Evolutionary conservation across 192 early-diverging fungal species (phyloP).

Genomic region (Entrophospora sp.): DNA sequence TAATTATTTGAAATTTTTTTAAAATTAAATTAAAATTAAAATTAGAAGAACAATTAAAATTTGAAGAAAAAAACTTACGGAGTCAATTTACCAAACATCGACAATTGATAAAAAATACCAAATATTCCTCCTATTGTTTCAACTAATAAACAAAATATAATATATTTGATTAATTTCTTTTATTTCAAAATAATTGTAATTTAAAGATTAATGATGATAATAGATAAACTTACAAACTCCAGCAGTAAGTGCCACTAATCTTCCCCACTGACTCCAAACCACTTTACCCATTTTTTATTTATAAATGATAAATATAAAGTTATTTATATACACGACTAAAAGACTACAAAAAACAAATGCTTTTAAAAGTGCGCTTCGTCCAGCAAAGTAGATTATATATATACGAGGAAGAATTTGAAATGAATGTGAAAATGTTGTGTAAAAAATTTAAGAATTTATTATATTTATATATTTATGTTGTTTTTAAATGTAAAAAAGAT

Average conservation of each 20-base stretch:
- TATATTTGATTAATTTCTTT: background rate
- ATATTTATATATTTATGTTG: too few species aligned
- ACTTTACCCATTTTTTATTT: constrained; percentile 14
- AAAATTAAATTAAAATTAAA: background rate
- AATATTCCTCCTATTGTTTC: constrained; percentile 9
- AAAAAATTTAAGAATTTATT: too few species aligned
- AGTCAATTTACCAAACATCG: background rate
- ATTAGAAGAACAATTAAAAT: background rate
- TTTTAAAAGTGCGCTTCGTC: too few species aligned
- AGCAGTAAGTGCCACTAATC: constrained; percentile 2
- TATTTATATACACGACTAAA: too few species aligned
- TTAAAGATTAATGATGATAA: background rate
- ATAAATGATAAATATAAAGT: too few species aligned
- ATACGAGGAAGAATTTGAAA: too few species aligned
- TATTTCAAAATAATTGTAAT: too few species aligned
- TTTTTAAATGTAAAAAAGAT: too few species aligned
- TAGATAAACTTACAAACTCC: constrained; percentile 17
- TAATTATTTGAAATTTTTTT: background rate
- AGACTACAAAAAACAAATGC: too few species aligned
- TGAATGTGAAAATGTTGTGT: too few species aligned
- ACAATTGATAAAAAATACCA: constrained; percentile 11
- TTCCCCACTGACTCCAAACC: constrained; percentile 20
- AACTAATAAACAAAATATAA: background rate
- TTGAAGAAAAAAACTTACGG: background rate
- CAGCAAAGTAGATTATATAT: too few species aligned